Percentiles rank a stretch among this genome's conserved stretches.
Conservation (phyloP, 2,329 filamentous ascomycete species). For the Aspergillus nomiae region DNA sequence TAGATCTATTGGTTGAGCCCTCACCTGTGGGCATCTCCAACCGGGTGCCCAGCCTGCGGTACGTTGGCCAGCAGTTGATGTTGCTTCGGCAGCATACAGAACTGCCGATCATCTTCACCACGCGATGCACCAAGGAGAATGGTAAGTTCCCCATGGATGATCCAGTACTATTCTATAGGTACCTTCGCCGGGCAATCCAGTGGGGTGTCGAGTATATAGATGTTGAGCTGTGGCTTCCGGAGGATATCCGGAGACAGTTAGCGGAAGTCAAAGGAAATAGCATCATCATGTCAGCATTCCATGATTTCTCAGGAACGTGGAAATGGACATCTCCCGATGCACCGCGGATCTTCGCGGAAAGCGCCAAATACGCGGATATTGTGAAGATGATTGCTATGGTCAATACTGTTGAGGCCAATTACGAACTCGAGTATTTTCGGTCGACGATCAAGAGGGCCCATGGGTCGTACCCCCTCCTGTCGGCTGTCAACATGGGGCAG, state of each 20-base stretch:
- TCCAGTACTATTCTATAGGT: constrained; percentile 72
- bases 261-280: constrained; percentile 74
- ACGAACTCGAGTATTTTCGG: constrained; percentile 86
- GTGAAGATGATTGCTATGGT: constrained; percentile 90
- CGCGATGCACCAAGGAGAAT: constrained; percentile 78
- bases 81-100: constrained; percentile 79
- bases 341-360: constrained; percentile 70
- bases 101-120: constrained; percentile 88
- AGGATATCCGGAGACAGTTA: constrained; percentile 68
- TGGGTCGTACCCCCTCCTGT: constrained; percentile 69
- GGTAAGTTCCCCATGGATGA: constrained; percentile 83
- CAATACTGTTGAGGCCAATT: constrained; percentile 80
- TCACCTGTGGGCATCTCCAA: constrained; percentile 61
- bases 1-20: constrained; percentile 77
- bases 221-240: constrained; percentile 83
- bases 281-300: constrained; percentile 88
- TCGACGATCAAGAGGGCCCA: constrained; percentile 72
- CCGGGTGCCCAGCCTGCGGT: constrained; percentile 73
- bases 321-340: constrained; percentile 78
- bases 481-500: constrained; percentile 84
- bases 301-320: constrained; percentile 83
- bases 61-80: constrained; percentile 86
- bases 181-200: constrained; percentile 80
- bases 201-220: constrained; percentile 92
- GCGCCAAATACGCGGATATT: constrained; percentile 75